Percentiles rank a stretch among this genome's conserved stretches.
phyloP scores from a whole-genome alignment of 192 early-diverging fungal species.

The Umbelopsis isabellina region DNA sequence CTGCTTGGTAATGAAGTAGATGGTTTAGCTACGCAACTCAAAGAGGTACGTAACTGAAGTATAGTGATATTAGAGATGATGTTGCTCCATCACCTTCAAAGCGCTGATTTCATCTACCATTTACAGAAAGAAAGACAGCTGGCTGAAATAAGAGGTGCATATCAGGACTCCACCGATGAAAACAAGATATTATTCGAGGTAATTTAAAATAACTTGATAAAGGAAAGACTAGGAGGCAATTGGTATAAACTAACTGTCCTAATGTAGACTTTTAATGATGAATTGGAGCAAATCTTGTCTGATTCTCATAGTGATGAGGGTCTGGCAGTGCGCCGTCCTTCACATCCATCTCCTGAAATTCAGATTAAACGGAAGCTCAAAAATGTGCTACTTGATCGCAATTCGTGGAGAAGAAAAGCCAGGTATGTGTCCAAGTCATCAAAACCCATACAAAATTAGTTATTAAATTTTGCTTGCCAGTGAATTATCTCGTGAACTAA shows the following conservation, averaged over 20 bases:
- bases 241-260: not conserved
- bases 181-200: slow-evolving; percentile 24
- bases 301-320: slow-evolving; percentile 12
- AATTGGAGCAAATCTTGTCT: slow-evolving; percentile 21
- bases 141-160: slow-evolving; percentile 4
- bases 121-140: slow-evolving; percentile 19
- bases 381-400: slow-evolving; percentile 21
- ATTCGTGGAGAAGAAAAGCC: slow-evolving; percentile 24
- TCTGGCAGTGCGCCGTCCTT: slow-evolving; percentile 1
- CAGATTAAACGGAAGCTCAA: slow-evolving; percentile 26
- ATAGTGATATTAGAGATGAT: not conserved
- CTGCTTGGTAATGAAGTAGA: slow-evolving; percentile 1
- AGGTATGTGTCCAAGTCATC: not conserved
- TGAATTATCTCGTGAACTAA: slow-evolving; percentile 2
- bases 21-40: slow-evolving; percentile 1
- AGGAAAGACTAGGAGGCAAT: not conserved
- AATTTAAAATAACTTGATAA: not conserved
- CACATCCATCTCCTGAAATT: slow-evolving; percentile 25
- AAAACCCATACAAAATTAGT: not conserved
- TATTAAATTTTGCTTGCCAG: not conserved
- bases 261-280: slow-evolving; percentile 25
- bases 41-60: not conserved
- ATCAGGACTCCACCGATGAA: slow-evolving; percentile 24
- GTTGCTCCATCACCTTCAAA: not conserved
- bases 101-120: not conserved